These are phyloP conservation scores for Colletotrichum tropicale DNA, from an alignment of 2,329 filamentous ascomycete species.

Conservation along the genomic window DNA sequence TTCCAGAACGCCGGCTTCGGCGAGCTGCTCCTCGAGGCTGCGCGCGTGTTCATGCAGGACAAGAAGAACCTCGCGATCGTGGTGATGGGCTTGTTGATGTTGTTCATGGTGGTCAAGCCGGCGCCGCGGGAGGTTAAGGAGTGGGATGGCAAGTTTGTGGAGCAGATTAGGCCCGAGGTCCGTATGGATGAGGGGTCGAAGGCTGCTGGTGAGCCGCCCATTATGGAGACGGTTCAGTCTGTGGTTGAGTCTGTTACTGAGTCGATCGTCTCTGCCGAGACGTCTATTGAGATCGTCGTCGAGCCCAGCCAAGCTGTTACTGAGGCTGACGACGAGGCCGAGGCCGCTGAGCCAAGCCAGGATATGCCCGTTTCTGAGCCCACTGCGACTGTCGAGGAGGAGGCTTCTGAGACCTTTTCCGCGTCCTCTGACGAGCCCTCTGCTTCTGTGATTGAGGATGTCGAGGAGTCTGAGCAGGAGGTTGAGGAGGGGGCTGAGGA, in stretches of 20 bases:
- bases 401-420: neutral
- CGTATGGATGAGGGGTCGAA: neutral
- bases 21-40: conserved; percentile 59
- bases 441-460: neutral
- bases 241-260: neutral
- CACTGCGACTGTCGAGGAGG: neutral
- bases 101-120: conserved; percentile 47
- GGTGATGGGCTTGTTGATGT: conserved; percentile 56
- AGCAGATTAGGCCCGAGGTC: conserved; percentile 18
- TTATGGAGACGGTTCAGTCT: neutral
- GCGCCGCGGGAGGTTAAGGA: conserved; percentile 28
- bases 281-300: neutral
- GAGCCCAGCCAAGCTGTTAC: neutral
- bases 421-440: neutral
- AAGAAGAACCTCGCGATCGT: conserved; percentile 64
- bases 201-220: neutral
- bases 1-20: conserved; percentile 53
- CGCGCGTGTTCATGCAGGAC: conserved; percentile 59
- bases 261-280: neutral
- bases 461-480: neutral
- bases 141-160: conserved; percentile 23
- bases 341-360: neutral
- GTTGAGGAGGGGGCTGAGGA: neutral
- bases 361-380: neutral
- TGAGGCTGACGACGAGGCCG: neutral